Percentiles rank a stretch among this genome's conserved stretches.
Evolutionary conservation across 2,329 filamentous ascomycete species (phyloP).

Genomic region (Xylaria sp.): DNA sequence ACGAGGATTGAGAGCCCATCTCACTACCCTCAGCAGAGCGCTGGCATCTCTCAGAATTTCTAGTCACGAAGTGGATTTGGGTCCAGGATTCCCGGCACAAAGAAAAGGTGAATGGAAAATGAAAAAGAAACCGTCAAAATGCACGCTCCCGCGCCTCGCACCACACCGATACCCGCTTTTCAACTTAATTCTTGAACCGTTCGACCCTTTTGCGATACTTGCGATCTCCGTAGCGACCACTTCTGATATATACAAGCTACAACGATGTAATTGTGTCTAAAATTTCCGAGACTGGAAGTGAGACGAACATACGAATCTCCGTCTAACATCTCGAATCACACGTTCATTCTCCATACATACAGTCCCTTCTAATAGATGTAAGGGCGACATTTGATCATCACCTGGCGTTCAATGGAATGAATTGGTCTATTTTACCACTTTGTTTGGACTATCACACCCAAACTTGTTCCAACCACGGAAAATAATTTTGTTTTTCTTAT

Average conservation of each 20-base stretch:
- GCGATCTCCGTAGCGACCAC: constrained; percentile 1
- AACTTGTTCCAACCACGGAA: constrained; percentile 16
- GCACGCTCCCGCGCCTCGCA: constrained; percentile 13
- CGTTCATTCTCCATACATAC: constrained; percentile 12
- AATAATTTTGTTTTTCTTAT: constrained; percentile 18
- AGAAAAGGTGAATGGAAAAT: background rate
- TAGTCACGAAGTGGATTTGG: constrained; percentile 55
- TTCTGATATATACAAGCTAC: constrained; percentile 18
- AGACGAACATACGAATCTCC: constrained; percentile 2
- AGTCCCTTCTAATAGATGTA: constrained; percentile 9
- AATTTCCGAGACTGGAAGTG: constrained; percentile 5
- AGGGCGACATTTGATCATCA: background rate
- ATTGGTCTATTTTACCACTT: background rate
- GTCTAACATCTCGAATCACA: constrained; percentile 9
- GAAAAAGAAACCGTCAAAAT: constrained; percentile 19
- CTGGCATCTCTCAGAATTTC: constrained; percentile 97
- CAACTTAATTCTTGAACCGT: constrained; percentile 18
- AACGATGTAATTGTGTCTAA: background rate
- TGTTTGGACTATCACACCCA: constrained; percentile 13
- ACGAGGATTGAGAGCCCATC: constrained; percentile 93
- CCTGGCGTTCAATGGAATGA: constrained; percentile 3
- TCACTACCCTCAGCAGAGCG: constrained; percentile 90
- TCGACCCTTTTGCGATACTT: constrained; percentile 9
- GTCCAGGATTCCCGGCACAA: background rate
- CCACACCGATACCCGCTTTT: constrained; percentile 34